Evolutionary conservation across 495 filamentous ascomycete species (phyloP).

Genomic region (Aspergillus sclerotiicarbonarius): DNA sequence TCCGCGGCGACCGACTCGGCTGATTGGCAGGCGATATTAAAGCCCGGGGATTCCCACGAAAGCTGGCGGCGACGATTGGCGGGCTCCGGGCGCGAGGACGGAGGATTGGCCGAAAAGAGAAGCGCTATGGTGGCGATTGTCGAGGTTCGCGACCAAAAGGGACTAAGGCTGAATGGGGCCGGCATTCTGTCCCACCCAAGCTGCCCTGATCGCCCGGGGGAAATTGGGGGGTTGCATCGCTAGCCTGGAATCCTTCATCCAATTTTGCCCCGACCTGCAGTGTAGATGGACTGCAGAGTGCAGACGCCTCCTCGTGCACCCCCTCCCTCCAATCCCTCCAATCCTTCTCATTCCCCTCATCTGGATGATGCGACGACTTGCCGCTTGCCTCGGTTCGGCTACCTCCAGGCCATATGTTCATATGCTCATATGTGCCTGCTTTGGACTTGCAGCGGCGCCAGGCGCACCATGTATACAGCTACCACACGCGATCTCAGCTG

Average conservation of each 20-base stretch:
- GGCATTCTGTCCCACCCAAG: constrained; percentile 3
- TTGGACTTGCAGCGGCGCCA: background rate
- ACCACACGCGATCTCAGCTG: background rate
- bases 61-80: background rate
- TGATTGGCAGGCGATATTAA: background rate
- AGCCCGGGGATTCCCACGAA: background rate
- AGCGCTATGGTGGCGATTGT: background rate
- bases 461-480: background rate
- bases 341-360: too few relatives aligned
- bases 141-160: background rate
- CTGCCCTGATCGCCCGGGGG: constrained; percentile 7
- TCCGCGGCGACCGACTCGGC: background rate
- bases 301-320: background rate
- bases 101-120: constrained; percentile 13
- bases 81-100: background rate
- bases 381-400: background rate
- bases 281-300: background rate
- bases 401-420: background rate
- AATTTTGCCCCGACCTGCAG: background rate
- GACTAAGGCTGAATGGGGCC: background rate
- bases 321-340: too few relatives aligned
- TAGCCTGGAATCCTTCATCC: background rate
- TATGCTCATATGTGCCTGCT: background rate
- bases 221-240: constrained; percentile 1
- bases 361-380: background rate